Evolutionary conservation across 495 filamentous ascomycete species (phyloP), one percentile per base, ranked within the genome.

Genomic region (Neurospora sp.): DNA sequence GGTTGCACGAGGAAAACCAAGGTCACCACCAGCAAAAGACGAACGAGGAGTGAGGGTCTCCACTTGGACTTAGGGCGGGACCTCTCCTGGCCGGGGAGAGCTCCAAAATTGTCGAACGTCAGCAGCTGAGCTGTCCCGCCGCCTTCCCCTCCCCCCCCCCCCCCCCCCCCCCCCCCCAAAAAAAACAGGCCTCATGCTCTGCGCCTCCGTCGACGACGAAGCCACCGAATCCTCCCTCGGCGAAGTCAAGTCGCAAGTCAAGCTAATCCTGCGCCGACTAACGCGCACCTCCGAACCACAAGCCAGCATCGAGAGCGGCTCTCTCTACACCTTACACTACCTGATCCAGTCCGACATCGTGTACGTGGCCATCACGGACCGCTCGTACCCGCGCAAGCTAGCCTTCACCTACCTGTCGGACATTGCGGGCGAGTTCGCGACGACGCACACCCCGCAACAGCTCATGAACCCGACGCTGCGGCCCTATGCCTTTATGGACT

Each of bases 341-440:
- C 83, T 93, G 44, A 93, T 98, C 84, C 82, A 91, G 76, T 85
- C 90, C 76, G 89, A 92, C 75, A 85, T 98, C 78, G 90, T 93
- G 85, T 99, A 95, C 86, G 86, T 98, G 74, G 93, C 92, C 84
- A 95, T 99, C 80, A 93, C 92, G 86, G 95, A 98, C 81, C 87
- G 89, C 62, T 93, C 93, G 38, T 99, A 98, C 85, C 96, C 96
- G 49, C 95, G 96, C 79, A 98, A 99, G 82, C 92, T 99, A 39
- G 96, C 96, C 77, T 98, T 98, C 84, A 98, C 96, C 71, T 99
- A 98, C 88, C 94, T 99, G 42, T 90, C 91, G 71, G 96, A 99
- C 85, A 88, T 98, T 70, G 88, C 91, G 69, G 88, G 89, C 78
- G 96, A 99, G 85, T 99, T 99, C 87, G 89, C 90, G 75, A 96